Conservation (phyloP, 768 basidiomycete genomes). For the Polyporus arcularius region DNA sequence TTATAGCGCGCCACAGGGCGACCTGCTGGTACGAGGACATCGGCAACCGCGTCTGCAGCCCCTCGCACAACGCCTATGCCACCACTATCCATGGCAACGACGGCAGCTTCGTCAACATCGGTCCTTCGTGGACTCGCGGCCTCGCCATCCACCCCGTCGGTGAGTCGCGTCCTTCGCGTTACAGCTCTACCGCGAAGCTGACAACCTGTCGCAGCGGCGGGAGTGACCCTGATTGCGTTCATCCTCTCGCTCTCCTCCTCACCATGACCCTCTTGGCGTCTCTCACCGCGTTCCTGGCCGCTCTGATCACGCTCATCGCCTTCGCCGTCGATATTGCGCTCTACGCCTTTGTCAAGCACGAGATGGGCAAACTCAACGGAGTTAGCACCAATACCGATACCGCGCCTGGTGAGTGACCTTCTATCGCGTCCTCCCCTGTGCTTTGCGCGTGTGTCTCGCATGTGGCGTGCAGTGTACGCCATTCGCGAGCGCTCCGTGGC, state of each 20-base stretch:
- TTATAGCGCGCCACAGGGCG: conserved; percentile 44
- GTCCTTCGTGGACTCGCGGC: conserved; percentile 68
- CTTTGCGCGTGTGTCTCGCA: background rate
- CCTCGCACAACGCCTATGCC: conserved; percentile 57
- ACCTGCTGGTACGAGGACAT: conserved; percentile 54
- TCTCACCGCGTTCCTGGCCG: conserved; percentile 65
- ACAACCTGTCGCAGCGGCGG: conserved; percentile 38
- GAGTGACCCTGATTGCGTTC: conserved; percentile 64
- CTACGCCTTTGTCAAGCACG: conserved; percentile 58
- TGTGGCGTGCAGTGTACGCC: no score
- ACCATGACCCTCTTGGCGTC: conserved; percentile 45
- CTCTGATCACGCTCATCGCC: conserved; percentile 65
- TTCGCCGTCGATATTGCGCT: conserved; percentile 80
- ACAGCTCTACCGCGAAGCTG: background rate
- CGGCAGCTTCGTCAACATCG: conserved; percentile 40
- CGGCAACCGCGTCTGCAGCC: conserved; percentile 49
- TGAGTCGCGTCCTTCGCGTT: conserved; percentile 34
- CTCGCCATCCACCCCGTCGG: conserved; percentile 77
- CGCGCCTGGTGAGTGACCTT: conserved; percentile 68
- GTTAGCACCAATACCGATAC: conserved; percentile 51
- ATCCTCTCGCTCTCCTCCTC: conserved; percentile 59
- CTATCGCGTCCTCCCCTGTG: background rate
- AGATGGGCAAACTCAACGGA: conserved; percentile 51
- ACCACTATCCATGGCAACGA: conserved; percentile 42
- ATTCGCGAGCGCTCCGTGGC: conserved; percentile 1